phyloP scores from a whole-genome alignment of 768 basidiomycete genomes.

The Daedalea quercina region DNA sequence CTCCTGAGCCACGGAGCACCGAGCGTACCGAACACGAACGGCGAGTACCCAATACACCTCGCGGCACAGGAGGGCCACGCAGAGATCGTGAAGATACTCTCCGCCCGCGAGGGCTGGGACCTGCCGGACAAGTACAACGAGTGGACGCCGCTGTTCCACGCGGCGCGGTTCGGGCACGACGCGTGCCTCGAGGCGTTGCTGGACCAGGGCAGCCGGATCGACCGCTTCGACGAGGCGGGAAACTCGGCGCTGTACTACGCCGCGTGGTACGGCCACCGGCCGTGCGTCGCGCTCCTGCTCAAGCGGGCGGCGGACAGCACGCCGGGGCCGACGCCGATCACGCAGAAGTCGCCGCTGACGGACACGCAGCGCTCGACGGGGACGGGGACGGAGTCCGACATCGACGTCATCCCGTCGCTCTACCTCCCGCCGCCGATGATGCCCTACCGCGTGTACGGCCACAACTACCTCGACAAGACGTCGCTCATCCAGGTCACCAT shows the following conservation, averaged over 20 bases:
- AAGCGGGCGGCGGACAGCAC: constrained; percentile 23
- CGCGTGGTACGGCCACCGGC: constrained; percentile 89
- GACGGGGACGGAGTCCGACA: constrained; percentile 51
- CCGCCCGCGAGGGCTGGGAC: constrained; percentile 75
- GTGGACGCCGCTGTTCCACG: constrained; percentile 97
- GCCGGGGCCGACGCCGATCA: constrained; percentile 16
- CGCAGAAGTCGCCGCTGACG: constrained; percentile 17
- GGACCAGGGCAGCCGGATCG: constrained; percentile 71
- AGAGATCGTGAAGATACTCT: constrained; percentile 73
- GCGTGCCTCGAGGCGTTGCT: constrained; percentile 74
- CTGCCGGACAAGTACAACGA: constrained; percentile 94
- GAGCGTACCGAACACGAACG: constrained; percentile 83
- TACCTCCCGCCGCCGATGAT: constrained; percentile 97
- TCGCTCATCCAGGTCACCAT: constrained; percentile 83
- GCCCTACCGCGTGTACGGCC: constrained; percentile 95
- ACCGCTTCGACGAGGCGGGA: constrained; percentile 75
- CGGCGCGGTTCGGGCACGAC: constrained; percentile 78
- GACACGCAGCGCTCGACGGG: constrained; percentile 18
- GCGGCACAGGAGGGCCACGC: constrained; percentile 90
- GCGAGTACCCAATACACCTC: constrained; percentile 95
- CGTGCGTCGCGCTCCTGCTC: constrained; percentile 58
- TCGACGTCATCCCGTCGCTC: constrained; percentile 91
- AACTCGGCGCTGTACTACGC: constrained; percentile 89
- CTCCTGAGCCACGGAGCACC: constrained; percentile 73
- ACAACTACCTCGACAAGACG: constrained; percentile 87